These are phyloP conservation scores for Drechslerella stenobrocha DNA, from an alignment of 2,329 filamentous ascomycete genomes.

Conservation along the genomic window DNA sequence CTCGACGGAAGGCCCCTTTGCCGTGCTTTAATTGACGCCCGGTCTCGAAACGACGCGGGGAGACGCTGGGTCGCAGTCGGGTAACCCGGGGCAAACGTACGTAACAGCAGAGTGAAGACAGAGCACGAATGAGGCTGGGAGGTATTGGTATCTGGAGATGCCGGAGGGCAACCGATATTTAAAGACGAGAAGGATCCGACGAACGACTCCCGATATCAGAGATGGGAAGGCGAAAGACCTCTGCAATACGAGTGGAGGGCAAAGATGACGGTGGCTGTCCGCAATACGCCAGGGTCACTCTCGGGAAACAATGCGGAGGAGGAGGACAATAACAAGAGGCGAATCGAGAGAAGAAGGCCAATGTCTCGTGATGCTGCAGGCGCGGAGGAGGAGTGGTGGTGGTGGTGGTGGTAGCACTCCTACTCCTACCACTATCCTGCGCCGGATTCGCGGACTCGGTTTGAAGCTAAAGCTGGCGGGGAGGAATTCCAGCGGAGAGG, in stretches of 20 bases:
- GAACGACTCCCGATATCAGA: background rate
- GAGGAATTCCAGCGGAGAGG: too few species aligned
- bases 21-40: slow-evolving; percentile 1
- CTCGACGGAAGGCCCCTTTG: background rate
- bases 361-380: slow-evolving; percentile 24
- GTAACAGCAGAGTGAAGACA: background rate
- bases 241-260: background rate
- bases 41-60: background rate
- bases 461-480: too few species aligned
- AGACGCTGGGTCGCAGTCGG: background rate
- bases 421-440: too few species aligned
- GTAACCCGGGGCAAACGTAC: background rate
- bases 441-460: too few species aligned
- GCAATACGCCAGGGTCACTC: background rate
- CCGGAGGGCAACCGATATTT: background rate
- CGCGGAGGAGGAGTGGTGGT: too few species aligned
- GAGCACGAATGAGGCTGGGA: background rate
- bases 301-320: slow-evolving; percentile 4
- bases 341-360: slow-evolving; percentile 18
- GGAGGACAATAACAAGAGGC: background rate
- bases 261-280: background rate
- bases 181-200: background rate
- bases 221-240: background rate
- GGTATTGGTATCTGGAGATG: too few species aligned
- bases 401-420: too few species aligned